Base-by-base conservation (phyloP, 805 yeast genomes). In the Pichia membranifaciens region DNA sequence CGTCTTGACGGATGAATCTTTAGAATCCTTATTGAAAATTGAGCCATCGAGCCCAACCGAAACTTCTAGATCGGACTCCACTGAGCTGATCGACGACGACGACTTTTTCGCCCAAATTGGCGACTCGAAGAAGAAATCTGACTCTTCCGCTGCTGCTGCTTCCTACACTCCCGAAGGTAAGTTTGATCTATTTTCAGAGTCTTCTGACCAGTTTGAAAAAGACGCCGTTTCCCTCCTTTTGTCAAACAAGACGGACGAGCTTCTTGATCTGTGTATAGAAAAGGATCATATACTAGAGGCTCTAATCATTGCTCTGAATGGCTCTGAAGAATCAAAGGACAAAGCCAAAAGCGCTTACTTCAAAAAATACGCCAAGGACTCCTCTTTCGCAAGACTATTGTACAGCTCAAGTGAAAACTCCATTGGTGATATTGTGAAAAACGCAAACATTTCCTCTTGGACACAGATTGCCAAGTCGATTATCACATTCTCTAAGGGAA, bases 361-460 rank as follows among this genome's bases (percentile, higher is more conserved):
- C 66, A 58, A 73, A 32, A 76, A 79, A 55, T 70, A 76, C 52
- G 79, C 79, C 18, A 56, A 66, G 3, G 53, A 72, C 8, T 69
- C 79, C 35, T 67, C 82, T 3, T 72, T 87, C 48, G 76, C 96
- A 2, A 83, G 99, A 58, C 71, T 88, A 15, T 70, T 95, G 47
- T 82, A 81, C 66, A 77, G 81, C 43, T 75, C 81, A 13, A 72
- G 87, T 1, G 71, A 76, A 28, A 69, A 70, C 32, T 69, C 68
- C 44, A 76, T 72, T 45, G 67, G 71, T 28, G 98, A 91, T 62
- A 62, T 93, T 51, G 93, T 89, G 28, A 73, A 76, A 40, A 82
- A 90, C 60, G 84, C 86, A 28, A 84, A 86, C 58, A 80, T 90
- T 35, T 45, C 46, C 18, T 81, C 86, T 54, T 93, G 99, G 99